Percentiles rank a stretch among this genome's conserved stretches.
phyloP scores from a whole-genome alignment of 306 rosid species.

The Rubus parviflorus region DNA sequence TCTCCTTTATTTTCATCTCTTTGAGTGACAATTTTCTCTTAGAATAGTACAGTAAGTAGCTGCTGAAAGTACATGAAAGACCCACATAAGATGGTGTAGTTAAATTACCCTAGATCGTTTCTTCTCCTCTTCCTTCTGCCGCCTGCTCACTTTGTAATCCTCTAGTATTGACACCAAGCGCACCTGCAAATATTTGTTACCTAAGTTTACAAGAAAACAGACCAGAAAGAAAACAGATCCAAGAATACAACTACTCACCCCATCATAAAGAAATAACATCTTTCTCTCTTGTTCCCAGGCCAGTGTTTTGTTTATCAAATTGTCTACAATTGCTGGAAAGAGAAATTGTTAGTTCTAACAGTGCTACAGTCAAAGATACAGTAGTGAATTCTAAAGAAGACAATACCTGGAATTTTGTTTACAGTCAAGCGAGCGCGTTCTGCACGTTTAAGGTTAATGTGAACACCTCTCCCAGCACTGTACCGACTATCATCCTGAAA shows the following conservation, averaged over 20 bases:
- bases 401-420: conserved; percentile 88
- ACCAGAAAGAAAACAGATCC: conserved; percentile 8
- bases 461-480: conserved; percentile 92
- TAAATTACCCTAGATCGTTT: conserved; percentile 64
- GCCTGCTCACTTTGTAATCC: conserved; percentile 85
- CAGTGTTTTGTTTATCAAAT: conserved; percentile 68
- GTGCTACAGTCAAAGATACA: conserved; percentile 11
- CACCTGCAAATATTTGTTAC: conserved; percentile 44
- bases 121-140: conserved; percentile 83
- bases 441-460: conserved; percentile 92
- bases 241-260: conserved; percentile 57
- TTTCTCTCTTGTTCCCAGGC: conserved; percentile 87
- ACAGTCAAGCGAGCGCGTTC: conserved; percentile 86
- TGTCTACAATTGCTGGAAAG: conserved; percentile 82
- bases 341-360: conserved; percentile 33
- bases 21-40: not conserved
- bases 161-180: conserved; percentile 80
- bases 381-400: conserved; percentile 12
- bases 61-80: not conserved
- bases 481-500: conserved; percentile 83
- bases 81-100: not conserved
- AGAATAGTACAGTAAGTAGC: not conserved
- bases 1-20: not conserved
- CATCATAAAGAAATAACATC: conserved; percentile 71
- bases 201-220: conserved; percentile 18